A percentile compares a stretch with the other conserved stretches of the same genome.
These are phyloP conservation scores for Hypoxylon sp. DNA, from an alignment of 2,329 filamentous ascomycete species.

Conservation along the genomic window DNA sequence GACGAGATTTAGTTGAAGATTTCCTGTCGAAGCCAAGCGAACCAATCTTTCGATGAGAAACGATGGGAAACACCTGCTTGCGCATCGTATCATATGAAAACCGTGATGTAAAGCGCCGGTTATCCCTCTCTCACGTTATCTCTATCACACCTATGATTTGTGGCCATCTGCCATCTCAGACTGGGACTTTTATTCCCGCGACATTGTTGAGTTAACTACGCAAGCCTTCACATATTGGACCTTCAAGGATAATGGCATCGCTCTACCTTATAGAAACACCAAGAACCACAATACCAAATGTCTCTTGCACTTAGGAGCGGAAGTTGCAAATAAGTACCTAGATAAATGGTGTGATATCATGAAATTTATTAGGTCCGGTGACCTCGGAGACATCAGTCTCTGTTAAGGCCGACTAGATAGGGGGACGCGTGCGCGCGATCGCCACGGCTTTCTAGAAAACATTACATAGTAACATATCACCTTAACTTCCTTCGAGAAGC, in stretches of 20 bases:
- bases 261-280: conserved; percentile 8
- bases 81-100: conserved; percentile 29
- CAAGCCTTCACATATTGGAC: conserved; percentile 7
- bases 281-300: background rate
- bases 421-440: conserved; percentile 21
- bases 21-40: conserved; percentile 30
- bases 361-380: conserved; percentile 18
- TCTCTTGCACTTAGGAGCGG: conserved; percentile 7
- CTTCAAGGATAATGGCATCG: conserved; percentile 11
- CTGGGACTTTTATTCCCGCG: conserved; percentile 8
- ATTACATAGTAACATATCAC: conserved; percentile 19
- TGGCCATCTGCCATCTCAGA: background rate
- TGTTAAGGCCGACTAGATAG: background rate
- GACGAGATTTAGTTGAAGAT: conserved; percentile 14
- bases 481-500: conserved; percentile 25
- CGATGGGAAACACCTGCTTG: conserved; percentile 17
- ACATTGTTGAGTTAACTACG: background rate
- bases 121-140: conserved; percentile 15
- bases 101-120: conserved; percentile 13
- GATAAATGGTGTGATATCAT: conserved; percentile 8
- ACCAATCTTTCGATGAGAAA: conserved; percentile 24
- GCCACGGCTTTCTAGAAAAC: conserved; percentile 26
- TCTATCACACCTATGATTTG: too few species aligned
- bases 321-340: background rate
- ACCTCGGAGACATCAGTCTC: conserved; percentile 13